Percentiles rank a stretch among this genome's conserved stretches.
phyloP scores from a whole-genome alignment of 1,284 basidiomycete species.

The Somion occarium region DNA sequence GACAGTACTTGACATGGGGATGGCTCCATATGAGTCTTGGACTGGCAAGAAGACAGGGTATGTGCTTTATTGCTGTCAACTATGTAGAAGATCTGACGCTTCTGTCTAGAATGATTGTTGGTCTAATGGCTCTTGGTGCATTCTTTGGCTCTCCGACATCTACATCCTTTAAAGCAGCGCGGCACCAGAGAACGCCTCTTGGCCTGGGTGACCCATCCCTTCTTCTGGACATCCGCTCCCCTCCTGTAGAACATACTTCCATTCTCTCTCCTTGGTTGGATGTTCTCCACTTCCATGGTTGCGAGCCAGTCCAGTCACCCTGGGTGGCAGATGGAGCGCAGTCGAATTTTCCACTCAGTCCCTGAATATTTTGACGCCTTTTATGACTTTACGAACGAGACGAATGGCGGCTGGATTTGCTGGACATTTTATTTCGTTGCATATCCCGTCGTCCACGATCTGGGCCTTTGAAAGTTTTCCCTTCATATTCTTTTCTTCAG shows the following conservation, averaged over 20 bases:
- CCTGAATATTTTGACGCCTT: not conserved
- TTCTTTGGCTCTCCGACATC: slow-evolving; percentile 21
- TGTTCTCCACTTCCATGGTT: slow-evolving; percentile 20
- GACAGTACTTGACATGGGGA: slow-evolving; percentile 17
- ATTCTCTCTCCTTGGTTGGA: slow-evolving; percentile 24
- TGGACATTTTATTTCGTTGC: not conserved
- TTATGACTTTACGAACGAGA: not conserved
- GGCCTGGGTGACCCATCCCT: slow-evolving; percentile 8
- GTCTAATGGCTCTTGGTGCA: slow-evolving; percentile 20
- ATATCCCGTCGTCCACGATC: not conserved
- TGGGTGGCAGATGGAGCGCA: slow-evolving; percentile 16
- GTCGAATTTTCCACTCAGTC: not conserved
- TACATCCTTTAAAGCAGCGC: slow-evolving; percentile 11
- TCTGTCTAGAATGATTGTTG: slow-evolving; percentile 15
- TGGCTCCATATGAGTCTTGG: slow-evolving; percentile 23
- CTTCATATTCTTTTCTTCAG: slow-evolving; percentile 1
- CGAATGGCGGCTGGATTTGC: not conserved
- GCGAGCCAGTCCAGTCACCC: slow-evolving; percentile 22
- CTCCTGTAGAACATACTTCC: slow-evolving; percentile 19
- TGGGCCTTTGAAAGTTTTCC: slow-evolving; percentile 1
- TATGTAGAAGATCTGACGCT: not conserved
- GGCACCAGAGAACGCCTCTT: slow-evolving; percentile 9
- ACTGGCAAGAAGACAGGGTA: slow-evolving; percentile 20
- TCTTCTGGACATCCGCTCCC: slow-evolving; percentile 19
- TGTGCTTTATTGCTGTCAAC: too few relatives aligned